Base-by-base conservation (phyloP, 352 stramenopile genomes). In the Phytopythium vexans region DNA sequence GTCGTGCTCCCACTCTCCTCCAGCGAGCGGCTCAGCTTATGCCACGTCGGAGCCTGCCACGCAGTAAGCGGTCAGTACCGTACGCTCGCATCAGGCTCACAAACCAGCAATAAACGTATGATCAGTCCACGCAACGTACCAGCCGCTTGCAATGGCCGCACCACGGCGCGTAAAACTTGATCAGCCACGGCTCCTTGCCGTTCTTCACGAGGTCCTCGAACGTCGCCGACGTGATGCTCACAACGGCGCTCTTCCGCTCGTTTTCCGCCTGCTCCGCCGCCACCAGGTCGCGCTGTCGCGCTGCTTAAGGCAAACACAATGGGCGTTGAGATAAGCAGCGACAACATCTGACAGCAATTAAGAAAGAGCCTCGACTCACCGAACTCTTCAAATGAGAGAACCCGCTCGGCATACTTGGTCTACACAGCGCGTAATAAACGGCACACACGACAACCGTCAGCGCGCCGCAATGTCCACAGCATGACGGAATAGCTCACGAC, bases 141-240 rank as follows among this genome's bases (percentile, higher is more conserved):
- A 94, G 55, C n/a, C 79, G 79, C 65, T 90, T 89, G 72, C 81
- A 89, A 60, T 89, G 81, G 40, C 79, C 77, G 42, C 81, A 92
- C 81, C 81, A 92, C 3, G 80, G 80, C 16, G 81, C 79, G 54
- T 90, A 90, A 52, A 92, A 92, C 64, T 92, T 91, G 57, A 94
- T 81, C 41, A 94, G 64, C 76, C 77, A 92, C 43, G 78, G 66
- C 10, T 83, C 56, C 52, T 80, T 80, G 58, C 78, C 62, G 8
- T 72, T 47, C 36, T 88, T 77, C 36, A 92, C 74, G 45, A 86
- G 58, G 14, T 74, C 59, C 16, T 89, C 77, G 31, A 90, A 89
- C 21, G 55, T 64, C 5, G 65, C 53, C 8, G 77, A 84, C 3
- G 68, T 78, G 41, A 86, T 64, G 21, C 64, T 59, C 46, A 85